phyloP scores from a whole-genome alignment of 768 basidiomycete species.

The Terana coerulea region DNA sequence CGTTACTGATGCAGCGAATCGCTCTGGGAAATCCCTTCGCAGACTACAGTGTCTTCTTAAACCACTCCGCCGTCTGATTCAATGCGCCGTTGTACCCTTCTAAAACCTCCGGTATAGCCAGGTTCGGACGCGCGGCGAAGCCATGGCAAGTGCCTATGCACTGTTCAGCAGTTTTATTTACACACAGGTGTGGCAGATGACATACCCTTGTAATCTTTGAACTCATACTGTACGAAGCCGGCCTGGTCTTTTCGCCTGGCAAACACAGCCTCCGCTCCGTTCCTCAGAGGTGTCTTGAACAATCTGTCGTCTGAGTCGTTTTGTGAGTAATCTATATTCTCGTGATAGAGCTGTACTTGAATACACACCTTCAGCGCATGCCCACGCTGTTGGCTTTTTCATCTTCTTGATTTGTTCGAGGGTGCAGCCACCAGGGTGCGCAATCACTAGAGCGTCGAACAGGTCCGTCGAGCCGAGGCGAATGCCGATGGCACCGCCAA shows the following conservation, averaged over 20 bases:
- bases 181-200: neutral
- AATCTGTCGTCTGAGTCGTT: conserved; percentile 28
- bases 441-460: neutral
- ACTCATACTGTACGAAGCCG: conserved; percentile 31
- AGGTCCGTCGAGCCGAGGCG: neutral
- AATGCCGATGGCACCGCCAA: neutral
- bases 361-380: neutral
- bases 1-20: too few species aligned
- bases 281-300: conserved; percentile 24
- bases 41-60: conserved; percentile 32
- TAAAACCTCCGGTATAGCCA: conserved; percentile 38
- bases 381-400: neutral
- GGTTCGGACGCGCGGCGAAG: conserved; percentile 45
- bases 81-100: conserved; percentile 42
- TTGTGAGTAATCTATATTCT: neutral
- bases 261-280: conserved; percentile 29
- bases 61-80: conserved; percentile 38
- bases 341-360: neutral
- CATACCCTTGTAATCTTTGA: conserved; percentile 33
- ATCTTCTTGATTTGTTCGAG: neutral
- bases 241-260: conserved; percentile 26
- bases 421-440: neutral
- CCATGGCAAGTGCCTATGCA: conserved; percentile 43
- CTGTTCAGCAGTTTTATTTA: neutral
- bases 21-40: too few species aligned